phyloP scores from a whole-genome alignment of 495 filamentous ascomycete species.

The Trichoderma erinaceum region DNA sequence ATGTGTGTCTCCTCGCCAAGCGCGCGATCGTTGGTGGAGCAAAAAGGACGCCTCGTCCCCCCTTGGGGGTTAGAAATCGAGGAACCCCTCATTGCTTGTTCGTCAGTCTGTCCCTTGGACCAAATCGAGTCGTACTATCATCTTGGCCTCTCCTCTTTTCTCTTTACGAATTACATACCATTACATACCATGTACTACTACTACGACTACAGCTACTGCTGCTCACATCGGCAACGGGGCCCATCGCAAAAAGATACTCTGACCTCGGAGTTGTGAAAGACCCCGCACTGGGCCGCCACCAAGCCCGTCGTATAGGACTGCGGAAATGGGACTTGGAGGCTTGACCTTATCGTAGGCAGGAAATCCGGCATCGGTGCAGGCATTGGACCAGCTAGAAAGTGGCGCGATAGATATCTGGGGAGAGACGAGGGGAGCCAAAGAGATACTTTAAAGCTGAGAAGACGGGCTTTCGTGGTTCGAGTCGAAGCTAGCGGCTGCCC shows the following conservation, averaged over 20 bases:
- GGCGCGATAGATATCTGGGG: neutral
- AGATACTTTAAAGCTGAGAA: neutral
- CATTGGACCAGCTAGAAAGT: neutral
- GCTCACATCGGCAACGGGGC: neutral
- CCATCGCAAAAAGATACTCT: slow-evolving; percentile 1
- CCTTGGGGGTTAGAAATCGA: neutral
- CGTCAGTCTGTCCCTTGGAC: too few species aligned
- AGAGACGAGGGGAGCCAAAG: neutral
- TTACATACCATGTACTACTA: neutral
- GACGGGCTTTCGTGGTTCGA: neutral
- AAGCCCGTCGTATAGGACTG: neutral
- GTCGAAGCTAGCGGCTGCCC: neutral
- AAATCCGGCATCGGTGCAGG: slow-evolving; percentile 7
- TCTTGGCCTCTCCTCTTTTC: neutral
- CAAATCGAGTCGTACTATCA: neutral
- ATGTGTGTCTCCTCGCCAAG: neutral
- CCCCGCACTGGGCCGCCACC: neutral
- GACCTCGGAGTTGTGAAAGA: neutral
- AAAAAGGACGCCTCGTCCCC: neutral
- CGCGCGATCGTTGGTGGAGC: neutral
- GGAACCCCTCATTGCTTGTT: too few species aligned
- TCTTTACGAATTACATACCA: neutral
- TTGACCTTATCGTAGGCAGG: neutral
- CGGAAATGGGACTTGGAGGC: neutral
- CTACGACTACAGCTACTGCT: neutral